Base-by-base conservation (phyloP, 805 yeast genomes). In the Wickerhamiella lipophila region DNA sequence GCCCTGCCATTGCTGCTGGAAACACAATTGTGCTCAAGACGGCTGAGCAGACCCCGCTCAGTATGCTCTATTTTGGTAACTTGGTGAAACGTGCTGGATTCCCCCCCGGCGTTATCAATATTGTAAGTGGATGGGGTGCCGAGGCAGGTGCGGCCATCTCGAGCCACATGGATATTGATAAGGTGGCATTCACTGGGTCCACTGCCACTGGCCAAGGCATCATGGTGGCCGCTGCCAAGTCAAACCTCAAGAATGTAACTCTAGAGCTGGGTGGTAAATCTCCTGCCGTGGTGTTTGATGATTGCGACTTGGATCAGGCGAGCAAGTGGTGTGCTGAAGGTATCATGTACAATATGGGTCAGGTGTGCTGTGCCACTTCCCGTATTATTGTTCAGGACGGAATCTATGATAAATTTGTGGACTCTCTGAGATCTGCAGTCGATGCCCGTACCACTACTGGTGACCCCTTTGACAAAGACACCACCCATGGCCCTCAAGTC, bases 191-290 rank as follows among this genome's bases (percentile, higher is more conserved):
- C 69, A 87, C 96, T 50, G 96, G 96, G 55, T 86, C 95, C 34
- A 86, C 95, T 42, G 84, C 81, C 42, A 81, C 87, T 50, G 97
- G 96, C 62, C 79, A 80, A 64, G 67, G 67, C 58, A 81, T 88
- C 61, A 81, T 83, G 80, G 75, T 74, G 66, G 71, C 75, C 53
- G 89, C 94, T 52, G 81, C 83, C 49, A 51, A 55, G 39, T 57
- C 64, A 27, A 77, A 78, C 66, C 72, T 88, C 68, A 86, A 87
- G 73, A 83, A 82, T 65, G 85, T 88, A 53, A 87, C 96, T 40
- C 73, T 88, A 62, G 97, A 88, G 71, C 78, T 86, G 58, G 97
- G 97, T 62, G 97, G 97, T 63, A 88, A 88, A 71, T 85, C 95
- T 21, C 95, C 96, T 58, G 80, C 82, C 65, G 78, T 88, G 56